Percentiles rank a stretch among this genome's conserved stretches.
phyloP scores from a whole-genome alignment of 371 early-diverging fungal species.

The Mortierella sp. region DNA sequence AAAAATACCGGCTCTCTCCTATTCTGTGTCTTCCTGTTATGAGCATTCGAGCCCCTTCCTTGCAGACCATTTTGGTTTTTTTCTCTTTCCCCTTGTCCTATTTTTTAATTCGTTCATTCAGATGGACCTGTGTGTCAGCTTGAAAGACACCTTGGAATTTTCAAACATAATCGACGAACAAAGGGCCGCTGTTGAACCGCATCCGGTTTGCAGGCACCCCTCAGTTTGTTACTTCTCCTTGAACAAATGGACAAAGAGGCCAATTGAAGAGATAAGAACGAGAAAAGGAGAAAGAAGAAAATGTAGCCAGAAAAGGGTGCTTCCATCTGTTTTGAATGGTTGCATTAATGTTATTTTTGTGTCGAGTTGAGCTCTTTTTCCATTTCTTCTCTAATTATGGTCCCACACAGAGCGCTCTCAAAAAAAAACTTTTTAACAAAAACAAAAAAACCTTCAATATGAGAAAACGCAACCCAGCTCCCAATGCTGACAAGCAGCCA shows the following conservation, averaged over 20 bases:
- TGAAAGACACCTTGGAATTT: neutral
- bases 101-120: constrained; percentile 3
- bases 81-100: constrained; percentile 28
- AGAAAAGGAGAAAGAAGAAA: neutral
- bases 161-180: neutral
- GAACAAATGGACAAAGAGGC: neutral
- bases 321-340: constrained; percentile 2
- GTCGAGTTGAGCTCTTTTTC: constrained; percentile 24
- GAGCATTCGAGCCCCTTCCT: constrained; percentile 38
- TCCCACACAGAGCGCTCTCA: constrained; percentile 34
- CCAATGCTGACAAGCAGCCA: neutral
- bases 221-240: neutral
- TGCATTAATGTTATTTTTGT: constrained; percentile 10
- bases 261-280: constrained; percentile 1
- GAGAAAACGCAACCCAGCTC: constrained; percentile 2
- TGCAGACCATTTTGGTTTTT: neutral
- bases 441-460: neutral
- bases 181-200: neutral
- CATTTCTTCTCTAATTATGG: constrained; percentile 25
- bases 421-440: constrained; percentile 4
- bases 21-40: constrained; percentile 22
- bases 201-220: neutral
- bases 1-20: constrained; percentile 36
- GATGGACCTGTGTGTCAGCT: neutral
- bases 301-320: neutral